Base-by-base conservation (phyloP, 306 rosid genomes). In the Senna tora region DNA sequence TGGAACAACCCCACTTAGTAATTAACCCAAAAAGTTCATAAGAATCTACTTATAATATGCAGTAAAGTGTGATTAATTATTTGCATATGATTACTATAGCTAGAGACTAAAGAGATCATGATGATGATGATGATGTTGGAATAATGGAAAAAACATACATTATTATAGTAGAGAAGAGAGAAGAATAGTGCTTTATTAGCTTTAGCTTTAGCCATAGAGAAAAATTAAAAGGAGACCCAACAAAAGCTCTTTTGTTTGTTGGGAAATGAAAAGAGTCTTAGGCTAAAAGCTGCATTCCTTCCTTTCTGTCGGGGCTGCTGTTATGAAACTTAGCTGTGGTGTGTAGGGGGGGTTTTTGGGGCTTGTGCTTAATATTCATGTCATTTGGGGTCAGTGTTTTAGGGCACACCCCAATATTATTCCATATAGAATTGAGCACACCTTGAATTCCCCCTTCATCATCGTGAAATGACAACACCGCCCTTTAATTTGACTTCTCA, bases 301-400 rank as follows among this genome's bases (percentile, higher is more conserved):
- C 95, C 98, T 84, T 88, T 87, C 91, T 92, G 96, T 90, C 98
- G 92, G 97, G 83, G 63, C 88, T 79, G 84, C 85, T 84, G 85
- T 73, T 77, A 76, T 87, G 85, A 82, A 87, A 81, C 90, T 80
- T 85, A 67, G 89, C 89, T 79, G 75, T 57, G 63, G 30, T 25
- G n/a, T n/a, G n/a, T n/a, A n/a, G 19, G 63, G 63, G 16, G 30
- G 75, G 81, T 67, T 76, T 84, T 88, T 81, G 91, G 91, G 89
- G 77, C 82, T 83, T 83, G 94, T 83, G 97, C 94, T 77, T 25
- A n/a, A n/a, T 75, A 61, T 82, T 80, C 89, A 82, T 84, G 74
- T 79, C 81, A 45, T 83, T 77, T 76, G 30, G 17, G 17, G 76
- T 56, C 75, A 64, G 61, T 59, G 30, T 55, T 66, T 73, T 21